A percentile compares a stretch with the other conserved stretches of the same genome.
These are phyloP conservation scores for Solanum pinnatisectum DNA, from an alignment of 257 asterid genomes.

Conservation along the genomic window DNA sequence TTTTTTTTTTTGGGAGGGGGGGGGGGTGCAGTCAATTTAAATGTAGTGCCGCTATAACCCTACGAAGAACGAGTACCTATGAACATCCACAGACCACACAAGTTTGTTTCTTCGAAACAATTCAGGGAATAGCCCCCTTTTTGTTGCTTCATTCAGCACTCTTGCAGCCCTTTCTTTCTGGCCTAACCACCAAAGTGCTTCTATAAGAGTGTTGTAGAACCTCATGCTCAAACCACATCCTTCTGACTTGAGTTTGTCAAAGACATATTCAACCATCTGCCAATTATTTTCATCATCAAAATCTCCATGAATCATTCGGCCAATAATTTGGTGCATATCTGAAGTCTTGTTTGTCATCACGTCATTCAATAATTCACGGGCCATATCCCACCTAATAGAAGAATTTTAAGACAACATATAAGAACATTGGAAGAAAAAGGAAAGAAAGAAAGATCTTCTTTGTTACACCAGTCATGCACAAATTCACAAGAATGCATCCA, in stretches of 20 bases:
- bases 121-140: slow-evolving; percentile 82
- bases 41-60: background rate
- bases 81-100: slow-evolving; percentile 87
- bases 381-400: slow-evolving; percentile 62
- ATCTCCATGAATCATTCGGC: slow-evolving; percentile 86
- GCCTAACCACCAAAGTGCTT: slow-evolving; percentile 94
- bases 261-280: slow-evolving; percentile 94
- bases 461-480: background rate
- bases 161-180: slow-evolving; percentile 93
- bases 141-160: slow-evolving; percentile 83
- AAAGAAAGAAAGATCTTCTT: background rate
- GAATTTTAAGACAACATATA: slow-evolving; percentile 7
- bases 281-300: slow-evolving; percentile 74
- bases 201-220: slow-evolving; percentile 68
- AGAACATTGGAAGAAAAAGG: background rate
- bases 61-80: slow-evolving; percentile 43
- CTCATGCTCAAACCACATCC: slow-evolving; percentile 82
- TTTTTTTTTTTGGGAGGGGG: too few relatives aligned
- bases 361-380: slow-evolving; percentile 57
- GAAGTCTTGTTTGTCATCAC: slow-evolving; percentile 60
- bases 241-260: slow-evolving; percentile 83
- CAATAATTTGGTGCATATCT: slow-evolving; percentile 72
- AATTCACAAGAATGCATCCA: background rate
- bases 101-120: slow-evolving; percentile 68
- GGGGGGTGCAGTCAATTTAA: too few relatives aligned